Evolutionary conservation across 1,284 basidiomycete species (phyloP).

Genomic region (Schizopora paradoxa): DNA sequence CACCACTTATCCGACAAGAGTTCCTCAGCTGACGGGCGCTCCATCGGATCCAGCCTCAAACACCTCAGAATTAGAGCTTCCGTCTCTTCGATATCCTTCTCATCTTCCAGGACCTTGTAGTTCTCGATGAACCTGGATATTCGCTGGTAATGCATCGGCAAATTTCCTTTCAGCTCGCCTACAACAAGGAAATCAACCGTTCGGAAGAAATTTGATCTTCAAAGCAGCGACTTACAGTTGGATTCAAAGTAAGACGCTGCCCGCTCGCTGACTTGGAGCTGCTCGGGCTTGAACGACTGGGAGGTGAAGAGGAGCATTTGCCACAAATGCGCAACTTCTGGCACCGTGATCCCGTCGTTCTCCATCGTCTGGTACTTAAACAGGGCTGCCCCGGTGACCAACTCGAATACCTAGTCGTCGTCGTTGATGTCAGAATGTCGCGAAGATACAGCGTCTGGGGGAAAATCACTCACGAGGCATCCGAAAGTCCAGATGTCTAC

Average conservation of each 20-base stretch:
- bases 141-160: too few species aligned
- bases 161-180: too few species aligned
- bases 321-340: conserved; percentile 19
- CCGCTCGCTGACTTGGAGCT: conserved; percentile 5
- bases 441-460: background rate
- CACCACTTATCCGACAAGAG: too few species aligned
- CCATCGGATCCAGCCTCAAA: conserved; percentile 26
- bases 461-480: conserved; percentile 25
- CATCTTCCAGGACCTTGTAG: too few species aligned
- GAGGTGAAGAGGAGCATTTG: conserved; percentile 22
- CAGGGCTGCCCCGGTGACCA: conserved; percentile 18
- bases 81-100: too few species aligned
- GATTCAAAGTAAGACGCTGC: conserved; percentile 15
- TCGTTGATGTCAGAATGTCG: background rate
- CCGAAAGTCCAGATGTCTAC: conserved; percentile 34
- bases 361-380: conserved; percentile 20
- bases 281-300: conserved; percentile 13
- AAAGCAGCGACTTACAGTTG: conserved; percentile 19
- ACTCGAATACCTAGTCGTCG: conserved; percentile 25
- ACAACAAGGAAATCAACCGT: too few species aligned
- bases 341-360: conserved; percentile 16
- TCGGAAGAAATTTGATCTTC: too few species aligned
- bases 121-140: too few species aligned
- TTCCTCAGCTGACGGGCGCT: conserved; percentile 27
- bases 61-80: conserved; percentile 25